Evolutionary conservation across 202 grass and related monocot species (phyloP).

Genomic region (Setaria italica): DNA sequence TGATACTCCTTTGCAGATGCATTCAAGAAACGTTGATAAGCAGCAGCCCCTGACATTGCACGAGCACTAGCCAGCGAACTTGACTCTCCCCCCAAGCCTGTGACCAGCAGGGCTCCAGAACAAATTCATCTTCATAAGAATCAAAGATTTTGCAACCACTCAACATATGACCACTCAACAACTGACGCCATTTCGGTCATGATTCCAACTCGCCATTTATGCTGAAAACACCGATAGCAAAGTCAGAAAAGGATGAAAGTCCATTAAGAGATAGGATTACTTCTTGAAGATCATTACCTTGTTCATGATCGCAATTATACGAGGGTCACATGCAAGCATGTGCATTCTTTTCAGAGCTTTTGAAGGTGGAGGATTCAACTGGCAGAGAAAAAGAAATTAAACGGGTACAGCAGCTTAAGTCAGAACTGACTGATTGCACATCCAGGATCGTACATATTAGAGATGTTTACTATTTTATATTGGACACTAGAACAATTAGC

Average conservation of each 20-base stretch:
- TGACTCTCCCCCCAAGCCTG: constrained; percentile 73
- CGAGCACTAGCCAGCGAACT: constrained; percentile 56
- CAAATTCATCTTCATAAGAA: constrained; percentile 73
- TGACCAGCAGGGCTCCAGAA: constrained; percentile 52
- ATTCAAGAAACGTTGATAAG: constrained; percentile 67
- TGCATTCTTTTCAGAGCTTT: constrained; percentile 98
- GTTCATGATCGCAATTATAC: constrained; percentile 96
- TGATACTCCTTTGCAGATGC: constrained; percentile 24
- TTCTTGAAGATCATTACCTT: constrained; percentile 68
- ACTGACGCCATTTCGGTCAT: constrained; percentile 88
- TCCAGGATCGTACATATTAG: constrained; percentile 7
- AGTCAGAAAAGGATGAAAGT: constrained; percentile 35
- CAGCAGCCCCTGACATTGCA: constrained; percentile 72
- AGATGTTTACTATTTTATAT: background rate
- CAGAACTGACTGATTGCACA: constrained; percentile 9
- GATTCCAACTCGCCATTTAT: constrained; percentile 89
- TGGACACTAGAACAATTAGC: constrained; percentile 14
- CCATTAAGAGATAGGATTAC: constrained; percentile 28
- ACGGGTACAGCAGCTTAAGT: constrained; percentile 20
- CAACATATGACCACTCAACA: constrained; percentile 63
- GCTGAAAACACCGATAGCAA: constrained; percentile 54
- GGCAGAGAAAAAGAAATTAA: constrained; percentile 32
- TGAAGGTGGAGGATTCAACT: constrained; percentile 84
- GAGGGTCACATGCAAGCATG: constrained; percentile 95
- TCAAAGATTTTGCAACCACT: constrained; percentile 64